Base-by-base conservation (phyloP, 1,284 basidiomycete genomes). In the Bjerkandera adusta region DNA sequence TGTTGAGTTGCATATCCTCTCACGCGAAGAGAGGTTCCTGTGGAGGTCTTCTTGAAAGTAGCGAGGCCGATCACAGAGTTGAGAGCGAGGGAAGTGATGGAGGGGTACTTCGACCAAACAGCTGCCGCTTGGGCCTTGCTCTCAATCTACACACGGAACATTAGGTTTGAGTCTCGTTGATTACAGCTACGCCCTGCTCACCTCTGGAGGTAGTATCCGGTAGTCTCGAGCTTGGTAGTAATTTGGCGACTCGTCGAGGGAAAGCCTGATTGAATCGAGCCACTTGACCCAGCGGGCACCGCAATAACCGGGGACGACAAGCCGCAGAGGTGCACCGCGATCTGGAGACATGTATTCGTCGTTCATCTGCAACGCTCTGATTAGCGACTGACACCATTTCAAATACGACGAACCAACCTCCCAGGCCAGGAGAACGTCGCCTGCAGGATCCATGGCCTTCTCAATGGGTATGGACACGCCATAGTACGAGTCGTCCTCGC, bases 261-360 rank as follows among this genome's bases (percentile, higher is more conserved):
- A 76, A 41, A 85, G 57, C 13, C 68, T 66, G 54, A 86, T 77
- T 1, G 67, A 76, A 53, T 85, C 82, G 0, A 87, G 66, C 86
- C 86, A 89, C 69, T 89, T 89, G 15, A 88, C 83, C 82, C 85
- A 87, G 13, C 86, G 77, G 15, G 83, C 87, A 11, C 85, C 86
- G 11, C 81, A 71, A 56, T 76, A 81, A 1, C 87, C 85, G 0
- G 86, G 86, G 1, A 84, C 77, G 29, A 89, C 77, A 3, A 83
- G 65, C 6, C 86, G 76, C n/a, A 89, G 56, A 1, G 86, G 86
- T 5, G 76, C 83, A 0, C 87, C 86, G 47, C 85, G 85, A 39
- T 82, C 77, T 1, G 81, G 69, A 12, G 74, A 71, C 10, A 89
- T 65, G 0, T 71, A 66, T 45, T 80, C 73, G 13, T 71, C 76